Evolutionary conservation across 2,329 filamentous ascomycete species (phyloP), one percentile per base, ranked within the genome.

Genomic region (Periconia sp.): DNA sequence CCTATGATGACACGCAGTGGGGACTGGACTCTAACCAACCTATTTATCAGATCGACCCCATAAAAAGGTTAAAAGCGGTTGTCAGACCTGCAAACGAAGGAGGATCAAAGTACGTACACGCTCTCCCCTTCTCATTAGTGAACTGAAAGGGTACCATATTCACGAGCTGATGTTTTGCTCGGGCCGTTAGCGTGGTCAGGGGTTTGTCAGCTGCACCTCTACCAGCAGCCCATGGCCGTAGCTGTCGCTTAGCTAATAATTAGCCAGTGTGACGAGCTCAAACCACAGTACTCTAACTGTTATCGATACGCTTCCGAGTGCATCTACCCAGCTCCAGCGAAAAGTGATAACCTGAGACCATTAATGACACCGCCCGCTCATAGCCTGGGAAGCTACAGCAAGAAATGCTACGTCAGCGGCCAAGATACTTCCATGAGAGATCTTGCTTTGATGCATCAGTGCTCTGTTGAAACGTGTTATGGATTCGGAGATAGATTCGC

Each of bases 211-310:
- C 8, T 25, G n/a, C 9, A 12, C 2, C 18, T 34, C 32, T 13
- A 22, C 2, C 13, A 13, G 7, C 9, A 34, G 10, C 12, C 19
- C 5, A 22, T 4, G 15, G 7, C 8, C 0, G 11, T n/a, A 8
- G 7, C 7, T 22, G 13, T 8, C 10, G 2, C 7, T 36, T 12
- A 7, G 29, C 32, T 50, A 12, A 50, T 40, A 17, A 19, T 2
- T 12, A 16, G 35, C 23, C 16, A 54, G 51, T 58, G 50, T 31
- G 52, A 56, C 28, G 52, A 58, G 43, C 44, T 48, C 16, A 56
- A 49, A 34, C 55, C 55, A 4, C 43, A 46, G 13, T 58, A 52
- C 34, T 41, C 43, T 2, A 56, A 56, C 34, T 58, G 52, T 28
- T 32, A 18, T 15, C 47, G 50, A 21, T 56, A 56, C 40, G 38